Base-by-base conservation (phyloP, 345 rosid species). In the Sisymbrium irio region DNA sequence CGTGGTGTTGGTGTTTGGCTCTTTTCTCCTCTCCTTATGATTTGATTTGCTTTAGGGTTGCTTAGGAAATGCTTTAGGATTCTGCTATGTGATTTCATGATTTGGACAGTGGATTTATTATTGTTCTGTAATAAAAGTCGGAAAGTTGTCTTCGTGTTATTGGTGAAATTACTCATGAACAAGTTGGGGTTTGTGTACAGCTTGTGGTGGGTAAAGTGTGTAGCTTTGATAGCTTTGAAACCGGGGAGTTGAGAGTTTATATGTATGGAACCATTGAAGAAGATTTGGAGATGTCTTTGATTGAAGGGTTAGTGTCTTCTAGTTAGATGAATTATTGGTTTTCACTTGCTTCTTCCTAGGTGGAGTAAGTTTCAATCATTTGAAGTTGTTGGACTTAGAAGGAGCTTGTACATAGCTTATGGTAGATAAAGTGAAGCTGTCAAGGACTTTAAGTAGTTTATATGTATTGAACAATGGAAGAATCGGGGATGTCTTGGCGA, bases 1-100 rank as follows among this genome's bases (percentile, higher is more conserved):
- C 7, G 51, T 61, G 49, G 41, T 69, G 60, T 63, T 75, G 70
- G 75, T 62, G 5, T 76, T 69, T 46, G 79, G 75, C 64, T 76
- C 69, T 15, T 54, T 44, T 9, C 3, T 61, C 39, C 12, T 51
- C 36, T 55, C 46, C 37, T 55, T 36, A 44, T 76, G 45, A 41
- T 69, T 69, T 76, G 36, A 44, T 61, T 67, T 75, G 65, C 69
- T 51, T 8, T 53, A 62, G 74, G 61, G 19, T 54, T 55, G 55
- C 11, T 62, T 61, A 35, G 64, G 64, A 33, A 33, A 45, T 0
- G 1, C 4, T 35, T 68, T 53, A 69, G 70, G 28, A 13, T 44
- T 62, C 35, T 62, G 71, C 74, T 76, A 15, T 69, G 46, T 69
- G 51, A 5, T 76, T 62, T 69, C 75, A 28, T 76, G 44, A 62